Conservation (phyloP, 768 basidiomycete genomes). For the Gloeophyllum trabeum region DNA sequence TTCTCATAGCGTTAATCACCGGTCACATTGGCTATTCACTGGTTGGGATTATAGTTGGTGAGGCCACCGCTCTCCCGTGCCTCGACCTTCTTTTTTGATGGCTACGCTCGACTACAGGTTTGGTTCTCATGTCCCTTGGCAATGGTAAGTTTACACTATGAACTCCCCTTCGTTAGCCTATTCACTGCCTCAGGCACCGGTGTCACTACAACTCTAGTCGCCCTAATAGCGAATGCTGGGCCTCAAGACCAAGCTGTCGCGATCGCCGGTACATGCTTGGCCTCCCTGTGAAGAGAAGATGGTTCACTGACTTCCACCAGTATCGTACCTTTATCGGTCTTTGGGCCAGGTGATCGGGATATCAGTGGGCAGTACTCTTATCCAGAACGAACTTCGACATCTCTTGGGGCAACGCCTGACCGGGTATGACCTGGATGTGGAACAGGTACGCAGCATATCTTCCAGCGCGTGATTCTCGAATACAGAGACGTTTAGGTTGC, state of each 20-base stretch:
- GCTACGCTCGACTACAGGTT: no score
- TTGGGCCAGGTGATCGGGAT: constrained; percentile 47
- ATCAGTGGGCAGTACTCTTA: constrained; percentile 43
- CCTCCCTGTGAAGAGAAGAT: not conserved
- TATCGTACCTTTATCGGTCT: constrained; percentile 58
- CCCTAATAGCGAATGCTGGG: constrained; percentile 54
- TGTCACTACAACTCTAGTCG: constrained; percentile 45
- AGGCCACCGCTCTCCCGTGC: constrained; percentile 5
- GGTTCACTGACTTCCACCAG: constrained; percentile 16
- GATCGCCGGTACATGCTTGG: constrained; percentile 36
- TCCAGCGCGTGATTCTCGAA: no score
- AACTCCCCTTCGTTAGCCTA: not conserved
- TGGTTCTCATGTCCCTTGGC: constrained; percentile 10
- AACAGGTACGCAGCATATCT: constrained; percentile 34
- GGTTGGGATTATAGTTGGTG: constrained; percentile 29
- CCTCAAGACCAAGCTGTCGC: constrained; percentile 52
- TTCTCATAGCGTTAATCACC: constrained; percentile 25
- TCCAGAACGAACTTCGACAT: constrained; percentile 37
- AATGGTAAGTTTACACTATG: constrained; percentile 8
- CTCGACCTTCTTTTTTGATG: no score
- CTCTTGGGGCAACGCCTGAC: constrained; percentile 29
- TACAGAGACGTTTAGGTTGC: constrained; percentile 20
- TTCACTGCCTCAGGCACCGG: constrained; percentile 28
- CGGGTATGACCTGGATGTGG: constrained; percentile 28
- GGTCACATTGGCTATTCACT: constrained; percentile 26